These are phyloP conservation scores for Cystofilobasidium capitatum DNA, from an alignment of 768 basidiomycete genomes.

Conservation along the genomic window DNA sequence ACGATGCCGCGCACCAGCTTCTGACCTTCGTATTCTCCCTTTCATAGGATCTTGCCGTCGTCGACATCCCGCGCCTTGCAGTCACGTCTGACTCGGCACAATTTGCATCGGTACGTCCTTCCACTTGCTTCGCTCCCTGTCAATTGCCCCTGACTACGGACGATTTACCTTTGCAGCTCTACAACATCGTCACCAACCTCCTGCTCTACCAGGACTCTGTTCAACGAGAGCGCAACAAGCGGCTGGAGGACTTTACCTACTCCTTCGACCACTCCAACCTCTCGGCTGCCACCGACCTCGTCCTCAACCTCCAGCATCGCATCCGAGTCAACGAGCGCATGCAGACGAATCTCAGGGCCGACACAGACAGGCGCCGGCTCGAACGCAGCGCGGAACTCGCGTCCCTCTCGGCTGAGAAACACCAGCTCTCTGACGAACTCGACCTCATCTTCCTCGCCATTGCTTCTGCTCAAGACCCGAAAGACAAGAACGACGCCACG, in stretches of 20 bases:
- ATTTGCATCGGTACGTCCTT: conserved; percentile 49
- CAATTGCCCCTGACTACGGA: neutral
- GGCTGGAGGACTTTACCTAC: conserved; percentile 23
- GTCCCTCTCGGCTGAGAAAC: conserved; percentile 61
- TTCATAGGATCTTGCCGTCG: conserved; percentile 63
- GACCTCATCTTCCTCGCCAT: conserved; percentile 67
- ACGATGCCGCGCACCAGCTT: neutral
- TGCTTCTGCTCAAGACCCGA: conserved; percentile 67
- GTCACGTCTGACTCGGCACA: conserved; percentile 74
- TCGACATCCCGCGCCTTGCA: conserved; percentile 76
- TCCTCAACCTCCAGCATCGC: conserved; percentile 52
- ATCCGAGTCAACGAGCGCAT: conserved; percentile 49
- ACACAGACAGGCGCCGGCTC: conserved; percentile 41
- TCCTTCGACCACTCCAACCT: conserved; percentile 27
- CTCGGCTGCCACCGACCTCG: conserved; percentile 32
- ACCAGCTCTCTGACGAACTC: conserved; percentile 65
- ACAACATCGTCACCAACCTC: conserved; percentile 74
- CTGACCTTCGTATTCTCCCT: neutral
- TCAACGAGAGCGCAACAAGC: conserved; percentile 19
- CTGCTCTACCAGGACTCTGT: conserved; percentile 79
- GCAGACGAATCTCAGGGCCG: conserved; percentile 38
- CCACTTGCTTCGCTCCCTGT: neutral
- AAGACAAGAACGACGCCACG: conserved; percentile 17
- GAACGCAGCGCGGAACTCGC: conserved; percentile 45
- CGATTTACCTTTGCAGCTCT: conserved; percentile 43